A percentile compares a stretch with the other conserved stretches of the same genome.
phyloP scores from a whole-genome alignment of 1,139 yeast species.

The Sugiyamaella grinbergsii region DNA sequence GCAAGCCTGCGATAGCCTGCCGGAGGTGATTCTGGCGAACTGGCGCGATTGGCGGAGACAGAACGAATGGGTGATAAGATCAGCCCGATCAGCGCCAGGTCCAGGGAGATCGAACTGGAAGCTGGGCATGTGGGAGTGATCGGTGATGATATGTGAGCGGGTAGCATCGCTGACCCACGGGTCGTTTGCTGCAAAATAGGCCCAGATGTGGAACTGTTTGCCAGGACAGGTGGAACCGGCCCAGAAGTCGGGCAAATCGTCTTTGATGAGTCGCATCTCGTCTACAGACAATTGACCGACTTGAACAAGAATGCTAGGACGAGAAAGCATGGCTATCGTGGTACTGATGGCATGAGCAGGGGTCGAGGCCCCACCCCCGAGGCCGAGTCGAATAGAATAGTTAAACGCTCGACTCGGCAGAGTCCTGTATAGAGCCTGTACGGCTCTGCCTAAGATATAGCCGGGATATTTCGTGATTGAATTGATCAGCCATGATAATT shows the following conservation, averaged over 20 bases:
- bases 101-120: slow-evolving; percentile 41
- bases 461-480: slow-evolving; percentile 25
- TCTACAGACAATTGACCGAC: slow-evolving; percentile 58
- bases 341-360: slow-evolving; percentile 50
- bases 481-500: slow-evolving; percentile 40
- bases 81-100: slow-evolving; percentile 20
- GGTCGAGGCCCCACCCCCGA: slow-evolving; percentile 26
- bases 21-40: slow-evolving; percentile 44
- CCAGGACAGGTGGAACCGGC: not conserved
- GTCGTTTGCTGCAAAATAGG: slow-evolving; percentile 57
- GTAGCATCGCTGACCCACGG: slow-evolving; percentile 62
- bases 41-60: slow-evolving; percentile 57
- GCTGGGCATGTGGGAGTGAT: slow-evolving; percentile 43
- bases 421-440: slow-evolving; percentile 31
- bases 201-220: slow-evolving; percentile 48
- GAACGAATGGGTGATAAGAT: slow-evolving; percentile 55
- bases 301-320: slow-evolving; percentile 52
- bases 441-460: slow-evolving; percentile 21
- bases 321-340: slow-evolving; percentile 47
- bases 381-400: slow-evolving; percentile 22
- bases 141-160: slow-evolving; percentile 46
- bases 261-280: slow-evolving; percentile 54
- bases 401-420: slow-evolving; percentile 27
- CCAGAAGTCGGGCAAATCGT: slow-evolving; percentile 27
- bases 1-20: not conserved